Conservation (phyloP, 2,329 filamentous ascomycete species). For the Emergomyces africanus region DNA sequence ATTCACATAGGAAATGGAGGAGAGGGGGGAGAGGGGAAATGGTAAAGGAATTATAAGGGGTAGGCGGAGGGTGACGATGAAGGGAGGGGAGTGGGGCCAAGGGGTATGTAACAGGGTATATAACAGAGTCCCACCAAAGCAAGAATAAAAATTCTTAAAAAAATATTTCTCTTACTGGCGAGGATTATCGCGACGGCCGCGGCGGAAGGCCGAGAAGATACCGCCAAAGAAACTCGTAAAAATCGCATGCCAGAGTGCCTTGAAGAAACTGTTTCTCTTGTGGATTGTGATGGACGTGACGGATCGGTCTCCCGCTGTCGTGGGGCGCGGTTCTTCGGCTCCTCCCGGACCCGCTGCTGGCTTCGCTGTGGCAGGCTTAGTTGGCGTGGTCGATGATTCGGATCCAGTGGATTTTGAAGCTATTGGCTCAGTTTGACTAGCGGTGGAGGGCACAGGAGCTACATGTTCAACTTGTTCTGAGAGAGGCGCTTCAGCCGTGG, state of each 20-base stretch:
- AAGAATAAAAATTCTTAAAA: conserved; percentile 4
- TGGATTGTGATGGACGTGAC: conserved; percentile 24
- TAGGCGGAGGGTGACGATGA: not conserved
- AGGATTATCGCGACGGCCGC: conserved; percentile 16
- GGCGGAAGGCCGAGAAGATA: conserved; percentile 28
- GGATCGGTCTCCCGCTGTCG: conserved; percentile 20
- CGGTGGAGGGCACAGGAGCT: not conserved
- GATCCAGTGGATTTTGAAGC: not conserved
- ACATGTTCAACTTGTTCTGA: not conserved
- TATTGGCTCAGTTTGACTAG: not conserved
- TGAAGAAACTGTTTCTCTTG: conserved; percentile 28
- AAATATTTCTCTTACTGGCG: conserved; percentile 16
- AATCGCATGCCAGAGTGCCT: conserved; percentile 27
- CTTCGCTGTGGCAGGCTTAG: conserved; percentile 16
- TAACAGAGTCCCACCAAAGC: not conserved
- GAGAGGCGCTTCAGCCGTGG: too few relatives aligned
- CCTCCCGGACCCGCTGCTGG: not conserved
- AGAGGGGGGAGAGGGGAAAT: not conserved
- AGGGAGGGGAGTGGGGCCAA: not conserved
- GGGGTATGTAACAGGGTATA: conserved; percentile 4
- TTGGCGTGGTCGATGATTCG: not conserved
- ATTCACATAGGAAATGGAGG: not conserved
- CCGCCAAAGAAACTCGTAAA: conserved; percentile 29
- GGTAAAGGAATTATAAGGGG: not conserved
- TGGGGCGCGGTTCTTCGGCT: conserved; percentile 7